Evolutionary conservation across 2,329 filamentous ascomycete species (phyloP), one percentile per base, ranked within the genome.

Genomic region (Fusarium armeniacum): DNA sequence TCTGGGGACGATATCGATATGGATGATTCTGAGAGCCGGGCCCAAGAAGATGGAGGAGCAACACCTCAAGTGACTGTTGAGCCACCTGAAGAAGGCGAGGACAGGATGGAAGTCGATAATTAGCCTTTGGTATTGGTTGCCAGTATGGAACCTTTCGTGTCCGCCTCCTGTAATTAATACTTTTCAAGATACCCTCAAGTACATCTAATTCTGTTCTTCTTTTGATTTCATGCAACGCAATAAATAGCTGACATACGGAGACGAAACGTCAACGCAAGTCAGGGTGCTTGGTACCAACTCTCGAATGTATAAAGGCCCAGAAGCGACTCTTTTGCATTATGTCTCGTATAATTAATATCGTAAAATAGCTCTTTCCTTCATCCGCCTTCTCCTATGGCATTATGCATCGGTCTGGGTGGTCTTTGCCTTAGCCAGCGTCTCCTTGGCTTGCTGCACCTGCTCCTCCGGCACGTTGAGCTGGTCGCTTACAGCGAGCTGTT

Each of bases 401-500:
- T 50, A 72, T 36, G 59, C 49, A 54, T 52, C 63, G 18, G 58
- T 70, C 49, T 71, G 44, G 3, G 58, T 53, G 38, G 72, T 79
- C 79, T 86, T 85, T 20, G 84, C 87, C 70, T 84, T 78, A 51
- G 78, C 80, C 65, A 90, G 76, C 12, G 83, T 83, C 65, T 86
- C 83, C 76, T 84, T 86, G 3, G 89, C 89, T 72, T 83, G 83
- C 50, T 82, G 78, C 50, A 90, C 72, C 77, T 91, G 87, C 18
- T 82, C 84, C 26, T 81, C 75, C 0, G 79, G 76, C 1, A 77
- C 82, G 15, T 80, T 83, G 57, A 81, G 82, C 69, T 83, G 82
- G 73, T 84, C 87, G 30, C 81, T 81, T n/a, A 87, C 82, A 73
- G 94, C 92, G 73, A 98, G 83, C 78, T 93, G 86, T 71, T 91